Conservation (phyloP, 495 filamentous ascomycete genomes). For the Aspergillus hancockii region DNA sequence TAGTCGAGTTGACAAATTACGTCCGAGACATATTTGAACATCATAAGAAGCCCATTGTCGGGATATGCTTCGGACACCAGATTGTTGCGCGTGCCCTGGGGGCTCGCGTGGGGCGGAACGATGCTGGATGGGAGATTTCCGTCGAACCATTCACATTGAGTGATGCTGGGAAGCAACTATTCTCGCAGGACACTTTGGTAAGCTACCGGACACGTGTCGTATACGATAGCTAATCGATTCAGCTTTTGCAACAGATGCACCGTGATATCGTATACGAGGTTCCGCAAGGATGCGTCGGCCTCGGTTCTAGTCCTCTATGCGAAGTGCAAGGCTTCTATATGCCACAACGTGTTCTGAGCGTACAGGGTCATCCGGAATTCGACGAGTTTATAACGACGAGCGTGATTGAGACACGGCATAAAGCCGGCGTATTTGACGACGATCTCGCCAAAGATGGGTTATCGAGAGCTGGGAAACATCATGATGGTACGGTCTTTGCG, state of each 20-base stretch:
- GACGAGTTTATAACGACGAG: conserved; percentile 67
- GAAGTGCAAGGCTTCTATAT: conserved; percentile 74
- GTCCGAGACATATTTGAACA: conserved; percentile 52
- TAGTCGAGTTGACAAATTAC: conserved; percentile 67
- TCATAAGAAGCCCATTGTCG: conserved; percentile 64
- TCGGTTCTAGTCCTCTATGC: conserved; percentile 66
- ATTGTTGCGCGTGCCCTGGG: conserved; percentile 79
- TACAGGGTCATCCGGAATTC: conserved; percentile 92
- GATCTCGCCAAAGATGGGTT: neutral
- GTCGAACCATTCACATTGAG: conserved; percentile 68
- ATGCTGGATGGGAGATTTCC: conserved; percentile 74
- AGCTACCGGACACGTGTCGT: conserved; percentile 13
- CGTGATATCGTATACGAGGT: conserved; percentile 68
- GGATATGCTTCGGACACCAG: conserved; percentile 92
- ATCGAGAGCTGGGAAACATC: neutral
- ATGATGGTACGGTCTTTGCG: neutral
- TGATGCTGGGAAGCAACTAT: conserved; percentile 64
- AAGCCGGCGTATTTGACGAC: conserved; percentile 60
- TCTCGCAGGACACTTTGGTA: conserved; percentile 66
- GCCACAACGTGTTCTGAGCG: conserved; percentile 60
- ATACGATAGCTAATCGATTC: neutral
- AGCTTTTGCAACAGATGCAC: conserved; percentile 88
- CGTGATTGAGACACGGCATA: conserved; percentile 61
- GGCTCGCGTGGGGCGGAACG: conserved; percentile 59
- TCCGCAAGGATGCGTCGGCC: conserved; percentile 59